Conservation (phyloP, 2,329 filamentous ascomycete species). For the Fusarium transvaalense region DNA sequence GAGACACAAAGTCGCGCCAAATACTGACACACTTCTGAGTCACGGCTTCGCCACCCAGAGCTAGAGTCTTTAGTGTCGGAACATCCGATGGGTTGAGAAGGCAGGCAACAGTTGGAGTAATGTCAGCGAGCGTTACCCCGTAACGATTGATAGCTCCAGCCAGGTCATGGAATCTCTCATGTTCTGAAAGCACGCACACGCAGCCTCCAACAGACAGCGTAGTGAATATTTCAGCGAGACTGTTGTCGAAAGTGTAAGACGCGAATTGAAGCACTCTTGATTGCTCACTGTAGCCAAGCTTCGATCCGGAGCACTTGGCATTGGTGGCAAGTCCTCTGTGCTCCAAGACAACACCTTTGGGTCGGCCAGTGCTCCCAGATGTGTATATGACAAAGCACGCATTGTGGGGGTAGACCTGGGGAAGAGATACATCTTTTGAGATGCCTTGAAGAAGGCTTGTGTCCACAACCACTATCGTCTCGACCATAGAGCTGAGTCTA, state of each 20-base stretch:
- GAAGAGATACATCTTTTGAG: neutral
- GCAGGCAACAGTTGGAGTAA: constrained; percentile 38
- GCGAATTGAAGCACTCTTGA: constrained; percentile 40
- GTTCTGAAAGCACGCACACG: constrained; percentile 37
- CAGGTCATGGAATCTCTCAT: constrained; percentile 35
- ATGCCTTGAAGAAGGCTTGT: neutral
- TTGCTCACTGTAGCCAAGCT: constrained; percentile 20
- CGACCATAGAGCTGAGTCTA: constrained; percentile 15
- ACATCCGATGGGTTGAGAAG: constrained; percentile 28
- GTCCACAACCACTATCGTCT: constrained; percentile 23
- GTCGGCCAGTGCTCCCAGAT: constrained; percentile 32
- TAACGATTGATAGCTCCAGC: constrained; percentile 29
- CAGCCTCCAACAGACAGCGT: constrained; percentile 29
- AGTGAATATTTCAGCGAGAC: constrained; percentile 33
- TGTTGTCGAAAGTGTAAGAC: constrained; percentile 40
- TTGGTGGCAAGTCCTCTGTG: constrained; percentile 33
- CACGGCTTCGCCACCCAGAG: constrained; percentile 34
- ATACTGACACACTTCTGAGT: constrained; percentile 36
- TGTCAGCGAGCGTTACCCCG: constrained; percentile 26
- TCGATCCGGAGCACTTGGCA: constrained; percentile 18
- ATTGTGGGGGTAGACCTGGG: constrained; percentile 11
- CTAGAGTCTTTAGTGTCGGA: constrained; percentile 28
- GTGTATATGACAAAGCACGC: constrained; percentile 42
- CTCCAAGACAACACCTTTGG: constrained; percentile 37
- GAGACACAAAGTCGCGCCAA: constrained; percentile 35